Evolutionary conservation across 805 yeast genomes (phyloP).

Genomic region (Schwanniomyces yamadae): DNA sequence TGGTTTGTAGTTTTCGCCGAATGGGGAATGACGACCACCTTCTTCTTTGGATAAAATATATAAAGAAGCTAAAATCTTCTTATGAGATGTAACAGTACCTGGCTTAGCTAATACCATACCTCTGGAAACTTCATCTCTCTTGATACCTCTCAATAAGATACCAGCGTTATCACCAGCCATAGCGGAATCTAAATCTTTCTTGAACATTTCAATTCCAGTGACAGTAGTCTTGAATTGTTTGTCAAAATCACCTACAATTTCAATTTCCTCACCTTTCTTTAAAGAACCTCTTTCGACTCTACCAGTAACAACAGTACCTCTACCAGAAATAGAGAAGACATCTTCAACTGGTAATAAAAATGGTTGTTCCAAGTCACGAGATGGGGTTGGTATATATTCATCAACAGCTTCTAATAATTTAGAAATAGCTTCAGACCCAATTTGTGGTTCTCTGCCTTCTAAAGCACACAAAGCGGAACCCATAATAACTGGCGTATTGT

Average conservation of each 20-base stretch:
- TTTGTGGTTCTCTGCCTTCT: slow-evolving; percentile 84
- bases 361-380: slow-evolving; percentile 93
- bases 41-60: slow-evolving; percentile 94
- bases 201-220: slow-evolving; percentile 99
- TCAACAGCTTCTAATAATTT: slow-evolving; percentile 91
- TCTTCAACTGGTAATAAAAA: slow-evolving; percentile 97
- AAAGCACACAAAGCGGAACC: slow-evolving; percentile 98
- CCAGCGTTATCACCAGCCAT: slow-evolving; percentile 99
- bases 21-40: slow-evolving; percentile 99
- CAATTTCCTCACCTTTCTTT: slow-evolving; percentile 98
- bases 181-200: slow-evolving; percentile 96
- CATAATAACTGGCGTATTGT: slow-evolving; percentile 95
- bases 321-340: slow-evolving; percentile 96
- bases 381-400: slow-evolving; percentile 92
- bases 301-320: slow-evolving; percentile 99
- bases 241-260: slow-evolving; percentile 89
- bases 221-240: slow-evolving; percentile 89
- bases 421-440: slow-evolving; percentile 81
- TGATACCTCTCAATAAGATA: slow-evolving; percentile 93
- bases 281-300: slow-evolving; percentile 98
- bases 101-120: slow-evolving; percentile 98
- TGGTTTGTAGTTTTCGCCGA: slow-evolving; percentile 96
- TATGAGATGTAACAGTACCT: slow-evolving; percentile 87
- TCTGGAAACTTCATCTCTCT: slow-evolving; percentile 94
- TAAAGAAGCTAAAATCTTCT: slow-evolving; percentile 88